These are phyloP conservation scores for Linderina pennispora DNA, from an alignment of 192 early-diverging fungal genomes.

Conservation along the genomic window DNA sequence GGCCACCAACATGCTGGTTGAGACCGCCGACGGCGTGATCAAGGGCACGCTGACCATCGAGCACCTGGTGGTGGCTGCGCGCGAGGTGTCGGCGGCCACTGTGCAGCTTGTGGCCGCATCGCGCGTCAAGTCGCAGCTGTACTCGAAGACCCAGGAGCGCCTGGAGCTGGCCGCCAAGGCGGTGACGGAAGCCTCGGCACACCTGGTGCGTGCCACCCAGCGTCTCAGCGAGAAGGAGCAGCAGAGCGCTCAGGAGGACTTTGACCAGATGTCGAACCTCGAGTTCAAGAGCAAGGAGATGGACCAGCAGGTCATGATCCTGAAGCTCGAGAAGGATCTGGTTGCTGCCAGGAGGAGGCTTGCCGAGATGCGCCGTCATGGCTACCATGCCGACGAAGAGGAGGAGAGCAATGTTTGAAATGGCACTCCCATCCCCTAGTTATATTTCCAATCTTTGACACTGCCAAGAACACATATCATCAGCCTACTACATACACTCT, in stretches of 20 bases:
- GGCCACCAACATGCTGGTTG: slow-evolving; percentile 90
- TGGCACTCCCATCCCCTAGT: too few species aligned
- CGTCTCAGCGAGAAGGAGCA: slow-evolving; percentile 68
- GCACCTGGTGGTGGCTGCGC: slow-evolving; percentile 96
- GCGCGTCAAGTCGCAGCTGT: slow-evolving; percentile 87
- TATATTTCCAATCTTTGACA: too few species aligned
- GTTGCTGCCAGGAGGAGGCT: slow-evolving; percentile 75
- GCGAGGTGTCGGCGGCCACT: slow-evolving; percentile 93
- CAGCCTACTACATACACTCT: too few species aligned
- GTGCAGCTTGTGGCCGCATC: slow-evolving; percentile 96
- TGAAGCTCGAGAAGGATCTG: slow-evolving; percentile 93
- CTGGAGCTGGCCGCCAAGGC: slow-evolving; percentile 90
- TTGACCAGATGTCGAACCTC: slow-evolving; percentile 72
- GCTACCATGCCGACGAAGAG: slow-evolving; percentile 59
- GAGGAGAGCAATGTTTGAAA: slow-evolving; percentile 26
- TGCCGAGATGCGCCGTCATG: slow-evolving; percentile 87
- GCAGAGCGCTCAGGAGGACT: slow-evolving; percentile 56
- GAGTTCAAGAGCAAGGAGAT: slow-evolving; percentile 96
- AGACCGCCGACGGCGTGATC: slow-evolving; percentile 94
- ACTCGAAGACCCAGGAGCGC: slow-evolving; percentile 89
- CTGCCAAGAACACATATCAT: too few species aligned
- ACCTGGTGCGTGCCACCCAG: slow-evolving; percentile 89
- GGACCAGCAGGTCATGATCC: slow-evolving; percentile 96
- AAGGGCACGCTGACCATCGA: slow-evolving; percentile 83
- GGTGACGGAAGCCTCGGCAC: slow-evolving; percentile 86